Evolutionary conservation across 306 rosid genomes (phyloP).

Genomic region (Lupinus albus): DNA sequence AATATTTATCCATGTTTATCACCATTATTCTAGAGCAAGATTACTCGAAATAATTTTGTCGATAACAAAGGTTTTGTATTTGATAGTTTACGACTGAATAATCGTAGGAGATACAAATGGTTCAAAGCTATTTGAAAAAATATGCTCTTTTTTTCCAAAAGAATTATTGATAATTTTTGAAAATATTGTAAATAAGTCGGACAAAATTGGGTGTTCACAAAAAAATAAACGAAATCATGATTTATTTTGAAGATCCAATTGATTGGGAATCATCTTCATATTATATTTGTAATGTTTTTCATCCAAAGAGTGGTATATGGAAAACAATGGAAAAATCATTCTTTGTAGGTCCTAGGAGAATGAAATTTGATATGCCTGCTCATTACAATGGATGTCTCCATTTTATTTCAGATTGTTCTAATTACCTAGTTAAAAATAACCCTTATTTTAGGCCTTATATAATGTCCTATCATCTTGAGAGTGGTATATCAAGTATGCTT

Average conservation of each 20-base stretch:
- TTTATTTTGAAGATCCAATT: neutral
- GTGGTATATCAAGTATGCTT: conserved; percentile 17
- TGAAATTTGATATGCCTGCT: conserved; percentile 3
- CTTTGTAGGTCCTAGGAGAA: neutral
- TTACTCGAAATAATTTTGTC: no score
- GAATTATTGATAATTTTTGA: no score
- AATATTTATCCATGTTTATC: no score
- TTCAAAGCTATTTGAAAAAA: no score
- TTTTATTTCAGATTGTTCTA: neutral
- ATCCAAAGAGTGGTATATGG: neutral
- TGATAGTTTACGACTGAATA: no score
- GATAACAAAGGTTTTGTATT: no score
- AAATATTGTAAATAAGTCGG: no score
- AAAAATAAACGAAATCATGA: no score
- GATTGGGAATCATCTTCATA: neutral
- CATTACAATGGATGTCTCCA: neutral
- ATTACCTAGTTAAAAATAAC: neutral
- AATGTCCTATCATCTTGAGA: conserved; percentile 3
- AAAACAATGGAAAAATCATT: neutral
- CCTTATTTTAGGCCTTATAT: conserved; percentile 22
- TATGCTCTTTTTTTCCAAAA: no score
- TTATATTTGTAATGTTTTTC: neutral
- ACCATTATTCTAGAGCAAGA: no score
- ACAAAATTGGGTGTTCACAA: no score
- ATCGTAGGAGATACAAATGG: no score